Evolutionary conservation across 75 land plant species (phyloP), one percentile per base, ranked within the genome.

Genomic region (Cryptomeria japonica): DNA sequence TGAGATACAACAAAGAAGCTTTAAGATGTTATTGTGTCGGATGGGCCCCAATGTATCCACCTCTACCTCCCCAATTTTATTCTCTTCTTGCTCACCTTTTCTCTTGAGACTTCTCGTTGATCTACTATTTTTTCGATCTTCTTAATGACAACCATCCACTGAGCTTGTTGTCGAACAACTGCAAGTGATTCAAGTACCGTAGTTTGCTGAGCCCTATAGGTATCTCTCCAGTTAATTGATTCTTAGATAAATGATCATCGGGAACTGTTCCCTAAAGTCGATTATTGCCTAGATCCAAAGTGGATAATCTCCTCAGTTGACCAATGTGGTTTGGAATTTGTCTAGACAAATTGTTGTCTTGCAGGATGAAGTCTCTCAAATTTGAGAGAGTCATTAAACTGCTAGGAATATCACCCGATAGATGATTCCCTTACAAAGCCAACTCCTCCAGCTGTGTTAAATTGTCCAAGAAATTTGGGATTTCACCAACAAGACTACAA

Each of bases 1-100:
- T 46, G 47, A 46, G 0, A 46, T 46, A 5, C 47, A 46, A 7
- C 96, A 93, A 15, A 91, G 75, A 1, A 95, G 84, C 84, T 89
- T 95, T 31, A 95, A 90, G 19, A 95, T 91, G 70, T 95, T 95
- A 70, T 88, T 76, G 70, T 95, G 96, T 39, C 89, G 85, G 11
- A 93, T 84, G 25, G 42, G 38, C 0, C 95, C 90, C 75, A 95
- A 32, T 4, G 94, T 88, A 4, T 84, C 72, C 4, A 93, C 89
- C 77, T 95, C 96, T 6, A 77, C 88, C 68, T 83, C 10, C 18
- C 49, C 93, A 87, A 73, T 3, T 13, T 79, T 39, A 14, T 49
- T 79, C 12, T 68, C 49, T 15, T 85, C 80, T 10, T 7, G 49
- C 9, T 36, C 86, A 80, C 0, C 49, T 47, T 47, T 10, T 47